Evolutionary conservation across 2,329 filamentous ascomycete genomes (phyloP), one percentile per base, ranked within the genome.

Genomic region (Leptodontidium sp.): DNA sequence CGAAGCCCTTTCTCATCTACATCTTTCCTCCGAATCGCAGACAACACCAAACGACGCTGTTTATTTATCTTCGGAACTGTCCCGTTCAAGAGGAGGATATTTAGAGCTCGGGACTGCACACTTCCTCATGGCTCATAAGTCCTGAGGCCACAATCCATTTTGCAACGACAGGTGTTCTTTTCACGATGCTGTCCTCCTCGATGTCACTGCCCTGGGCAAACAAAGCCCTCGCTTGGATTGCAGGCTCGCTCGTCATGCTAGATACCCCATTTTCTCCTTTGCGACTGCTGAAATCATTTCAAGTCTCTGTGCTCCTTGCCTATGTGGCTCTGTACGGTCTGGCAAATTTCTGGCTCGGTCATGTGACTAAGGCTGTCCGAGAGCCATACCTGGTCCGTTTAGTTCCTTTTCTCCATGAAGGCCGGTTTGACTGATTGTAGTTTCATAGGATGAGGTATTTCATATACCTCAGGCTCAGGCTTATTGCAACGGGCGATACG

Each of bases 401-500:
- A n/a, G 9, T 14, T 47, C 29, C 14, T 24, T 29, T 1, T 26
- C 24, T 38, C 14, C n/a, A 47, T 21, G 26, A 29, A 38, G 6
- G 1, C 4, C 4, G 29, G 12, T 65, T 4, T 68, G 21, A 24
- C n/a, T 14, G 11, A 43, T 40, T 35, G 14, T 2, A n/a, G 2
- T 14, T 43, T 35, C 3, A 5, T 71, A 95, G 92, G 93, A 97
- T 78, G 93, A 97, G 78, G 84, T 93, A 38, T 97, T 96, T 71
- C 93, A 99, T 79, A 90, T 98, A 26, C 93, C 93, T 0, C 96
- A 99, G 81, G 94, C 94, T 0, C 93, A 97, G 76, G 88, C 87
- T 38, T 99, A 97, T 79, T 98, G 94, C 79, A 79, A 86, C 50
- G 90, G 91, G 12, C 86, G 86, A 65, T 97, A 91, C 82, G 78